A percentile compares a stretch with the other conserved stretches of the same genome.
These are phyloP conservation scores for Cladorrhinum sp. DNA, from an alignment of 2,329 filamentous ascomycete species.

Conservation along the genomic window DNA sequence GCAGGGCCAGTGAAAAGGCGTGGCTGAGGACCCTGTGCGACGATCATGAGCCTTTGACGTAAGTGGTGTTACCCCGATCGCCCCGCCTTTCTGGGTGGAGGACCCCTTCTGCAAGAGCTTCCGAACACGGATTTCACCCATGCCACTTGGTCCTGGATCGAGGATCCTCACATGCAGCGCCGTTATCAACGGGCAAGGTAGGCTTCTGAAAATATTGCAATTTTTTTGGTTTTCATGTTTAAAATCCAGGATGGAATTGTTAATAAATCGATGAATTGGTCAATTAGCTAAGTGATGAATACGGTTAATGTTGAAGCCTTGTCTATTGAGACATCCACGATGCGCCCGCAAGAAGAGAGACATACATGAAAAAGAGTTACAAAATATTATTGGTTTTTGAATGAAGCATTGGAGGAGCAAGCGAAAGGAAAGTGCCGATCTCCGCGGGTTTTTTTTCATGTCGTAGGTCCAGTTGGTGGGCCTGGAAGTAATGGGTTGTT, in stretches of 20 bases:
- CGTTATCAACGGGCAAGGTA: not conserved
- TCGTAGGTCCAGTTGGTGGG: not conserved
- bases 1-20: not conserved
- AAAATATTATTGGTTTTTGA: not conserved
- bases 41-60: conserved; percentile 5
- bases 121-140: not conserved
- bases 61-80: not conserved
- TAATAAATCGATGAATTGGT: not conserved
- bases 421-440: conserved; percentile 1
- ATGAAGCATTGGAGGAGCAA: not conserved
- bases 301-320: not conserved
- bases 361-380: not conserved
- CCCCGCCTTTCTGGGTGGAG: conserved; percentile 1
- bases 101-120: not conserved
- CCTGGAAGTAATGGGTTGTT: conserved; percentile 2
- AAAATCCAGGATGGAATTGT: not conserved
- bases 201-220: not conserved
- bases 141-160: not conserved
- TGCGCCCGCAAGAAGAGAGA: too few relatives aligned
- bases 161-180: not conserved
- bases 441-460: not conserved
- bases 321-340: not conserved
- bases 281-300: not conserved
- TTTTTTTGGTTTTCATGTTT: not conserved
- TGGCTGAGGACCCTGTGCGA: not conserved